These are phyloP conservation scores for Tetraselmis striata DNA, from an alignment of 139 green algal genomes.

Conservation along the genomic window DNA sequence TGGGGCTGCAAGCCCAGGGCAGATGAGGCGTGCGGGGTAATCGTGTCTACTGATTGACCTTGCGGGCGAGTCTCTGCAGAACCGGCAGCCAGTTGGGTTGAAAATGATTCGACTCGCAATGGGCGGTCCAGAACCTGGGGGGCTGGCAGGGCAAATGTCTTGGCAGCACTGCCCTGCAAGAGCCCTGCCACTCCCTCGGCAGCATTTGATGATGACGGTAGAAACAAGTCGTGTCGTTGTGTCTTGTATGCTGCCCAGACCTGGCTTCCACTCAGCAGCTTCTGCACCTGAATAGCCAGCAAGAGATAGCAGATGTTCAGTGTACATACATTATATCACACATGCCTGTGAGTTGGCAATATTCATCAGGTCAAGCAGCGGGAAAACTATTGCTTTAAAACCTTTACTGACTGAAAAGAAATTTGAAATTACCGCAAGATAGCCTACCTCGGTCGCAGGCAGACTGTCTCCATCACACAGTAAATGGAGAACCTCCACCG, in stretches of 20 bases:
- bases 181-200: slow-evolving; percentile 58
- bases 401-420: too few relatives aligned
- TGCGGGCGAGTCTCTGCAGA: too few relatives aligned
- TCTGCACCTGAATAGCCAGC: slow-evolving; percentile 26
- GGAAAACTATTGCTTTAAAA: too few relatives aligned
- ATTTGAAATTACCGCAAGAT: too few relatives aligned
- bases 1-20: too few relatives aligned
- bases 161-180: slow-evolving; percentile 44
- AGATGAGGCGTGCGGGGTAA: too few relatives aligned
- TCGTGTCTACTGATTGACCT: too few relatives aligned
- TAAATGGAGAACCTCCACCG: slow-evolving; percentile 71
- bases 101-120: too few relatives aligned
- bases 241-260: slow-evolving; percentile 71
- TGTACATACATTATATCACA: not conserved
- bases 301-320: slow-evolving; percentile 9
- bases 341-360: not conserved
- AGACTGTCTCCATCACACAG: slow-evolving; percentile 41
- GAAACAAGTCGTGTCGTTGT: slow-evolving; percentile 81
- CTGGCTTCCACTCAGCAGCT: slow-evolving; percentile 45
- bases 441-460: slow-evolving; percentile 23
- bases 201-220: slow-evolving; percentile 42
- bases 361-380: not conserved
- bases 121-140: slow-evolving; percentile 21
- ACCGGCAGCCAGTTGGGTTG: too few relatives aligned
- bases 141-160: slow-evolving; percentile 62